Percentiles rank a stretch among this genome's conserved stretches.
These are phyloP conservation scores for Ophidiomyces ophidiicola DNA, from an alignment of 2,329 filamentous ascomycete species.

Conservation along the genomic window DNA sequence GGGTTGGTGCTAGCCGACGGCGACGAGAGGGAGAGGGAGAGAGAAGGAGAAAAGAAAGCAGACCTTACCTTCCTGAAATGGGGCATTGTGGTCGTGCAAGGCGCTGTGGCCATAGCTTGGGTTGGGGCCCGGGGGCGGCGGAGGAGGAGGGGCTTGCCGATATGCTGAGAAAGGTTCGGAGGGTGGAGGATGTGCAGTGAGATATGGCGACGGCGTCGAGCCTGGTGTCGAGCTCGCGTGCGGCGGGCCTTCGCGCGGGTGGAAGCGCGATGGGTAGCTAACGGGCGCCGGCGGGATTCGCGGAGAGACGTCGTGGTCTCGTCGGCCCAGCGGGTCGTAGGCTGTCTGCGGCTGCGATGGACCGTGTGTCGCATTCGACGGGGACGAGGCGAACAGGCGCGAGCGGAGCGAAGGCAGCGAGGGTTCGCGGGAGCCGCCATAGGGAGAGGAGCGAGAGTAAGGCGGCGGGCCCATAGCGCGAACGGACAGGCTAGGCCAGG, in stretches of 20 bases:
- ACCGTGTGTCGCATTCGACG: slow-evolving; percentile 16
- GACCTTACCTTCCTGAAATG: slow-evolving; percentile 24
- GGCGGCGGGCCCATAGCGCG: slow-evolving; percentile 12
- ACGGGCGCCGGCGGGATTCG: slow-evolving; percentile 6
- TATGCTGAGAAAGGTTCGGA: slow-evolving; percentile 5
- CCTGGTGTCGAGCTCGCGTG: slow-evolving; percentile 13
- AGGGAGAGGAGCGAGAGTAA: slow-evolving; percentile 25
- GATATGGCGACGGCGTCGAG: slow-evolving; percentile 14
- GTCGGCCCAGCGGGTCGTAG: slow-evolving; percentile 17
- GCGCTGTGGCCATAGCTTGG: slow-evolving; percentile 17
- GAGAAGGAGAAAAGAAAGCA: too few relatives aligned
- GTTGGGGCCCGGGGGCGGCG: slow-evolving; percentile 17
- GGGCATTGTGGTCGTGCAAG: slow-evolving; percentile 15
- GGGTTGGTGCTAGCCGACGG: too few relatives aligned
- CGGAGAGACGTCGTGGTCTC: slow-evolving; percentile 14
- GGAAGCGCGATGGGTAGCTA: slow-evolving; percentile 11
- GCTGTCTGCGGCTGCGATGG: slow-evolving; percentile 19
- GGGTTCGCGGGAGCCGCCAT: slow-evolving; percentile 23
- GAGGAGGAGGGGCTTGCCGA: neutral
- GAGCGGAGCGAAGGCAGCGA: slow-evolving; percentile 19
- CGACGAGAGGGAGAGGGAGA: slow-evolving; percentile 1
- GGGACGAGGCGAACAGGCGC: slow-evolving; percentile 16
- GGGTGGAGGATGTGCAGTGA: slow-evolving; percentile 16
- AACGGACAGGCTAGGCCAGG: neutral
- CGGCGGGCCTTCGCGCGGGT: slow-evolving; percentile 2